Conservation (phyloP, 202 grass and related monocot genomes). For the Setaria italica region DNA sequence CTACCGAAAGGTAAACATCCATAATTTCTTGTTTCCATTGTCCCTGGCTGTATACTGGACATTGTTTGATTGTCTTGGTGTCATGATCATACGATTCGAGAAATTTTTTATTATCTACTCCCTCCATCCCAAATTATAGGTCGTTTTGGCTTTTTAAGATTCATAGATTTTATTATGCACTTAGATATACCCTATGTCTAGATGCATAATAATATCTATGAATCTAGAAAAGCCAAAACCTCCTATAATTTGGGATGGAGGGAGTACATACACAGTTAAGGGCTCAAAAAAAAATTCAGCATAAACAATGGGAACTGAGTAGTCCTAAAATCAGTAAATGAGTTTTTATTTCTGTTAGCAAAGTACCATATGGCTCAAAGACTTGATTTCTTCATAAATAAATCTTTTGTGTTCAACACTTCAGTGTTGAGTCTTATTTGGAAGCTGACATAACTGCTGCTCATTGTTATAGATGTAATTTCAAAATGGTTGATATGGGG, state of each 20-base stretch:
- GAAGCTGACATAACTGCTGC: constrained; percentile 19
- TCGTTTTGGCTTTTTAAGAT: no score
- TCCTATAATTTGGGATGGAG: no score
- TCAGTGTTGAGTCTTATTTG: constrained; percentile 3
- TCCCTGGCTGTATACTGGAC: background rate
- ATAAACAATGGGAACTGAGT: constrained; percentile 9
- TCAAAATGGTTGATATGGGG: constrained; percentile 92
- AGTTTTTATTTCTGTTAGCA: background rate
- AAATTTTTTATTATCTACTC: constrained; percentile 33
- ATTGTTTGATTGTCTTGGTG: constrained; percentile 27
- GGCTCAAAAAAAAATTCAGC: background rate
- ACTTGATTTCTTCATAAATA: constrained; percentile 23
- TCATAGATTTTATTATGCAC: no score
- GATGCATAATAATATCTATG: no score
- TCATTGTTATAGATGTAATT: constrained; percentile 65
- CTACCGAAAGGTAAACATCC: constrained; percentile 62
- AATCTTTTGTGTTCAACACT: constrained; percentile 6
- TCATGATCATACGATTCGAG: background rate
- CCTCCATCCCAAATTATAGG: no score
- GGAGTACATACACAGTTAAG: no score
- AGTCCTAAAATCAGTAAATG: constrained; percentile 32
- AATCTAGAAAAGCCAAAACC: no score
- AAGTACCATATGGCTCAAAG: constrained; percentile 6
- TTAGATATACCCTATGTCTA: no score
- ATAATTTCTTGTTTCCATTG: constrained; percentile 12